Evolutionary conservation across 1,284 basidiomycete species (phyloP), one percentile per base, ranked within the genome.

Genomic region (Pyrrhoderma lamaoense): DNA sequence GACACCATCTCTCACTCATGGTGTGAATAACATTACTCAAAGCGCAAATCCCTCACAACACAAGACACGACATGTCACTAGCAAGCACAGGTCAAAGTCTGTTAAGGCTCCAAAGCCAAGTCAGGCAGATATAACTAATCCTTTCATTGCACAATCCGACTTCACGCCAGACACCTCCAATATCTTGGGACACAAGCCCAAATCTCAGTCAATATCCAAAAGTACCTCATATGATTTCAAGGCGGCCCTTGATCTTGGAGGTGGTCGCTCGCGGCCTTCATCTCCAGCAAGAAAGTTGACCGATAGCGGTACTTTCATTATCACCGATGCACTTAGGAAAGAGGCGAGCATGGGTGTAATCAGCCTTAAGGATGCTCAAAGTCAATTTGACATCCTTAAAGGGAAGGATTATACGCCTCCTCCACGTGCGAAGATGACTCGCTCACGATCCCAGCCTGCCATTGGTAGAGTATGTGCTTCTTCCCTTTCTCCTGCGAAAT

Each of bases 371-470:
- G 85, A 85, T 4, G 66, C 88, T 13, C 87, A 89, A 63, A 83
- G 80, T 56, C 73, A 83, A 55, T 67, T 89, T 19, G 80, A 89
- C 47, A 81, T 88, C 19, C 76, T 89, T 51, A 80, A 79, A 0
- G 7, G 27, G 27, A 70, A 73, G 37, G 79, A 80, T 58, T 77
- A 79, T 57, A 66, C 74, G 42, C 69, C 78, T 7, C 74, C 75
- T 9, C 67, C 75, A 16, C 80, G 77, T 57, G 62, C 70, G n/a
- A 78, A 85, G 57, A 61, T 77, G n/a, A 86, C 84, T 60, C 75
- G 86, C 2, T 85, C 83, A 0, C 77, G 76, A 44, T 87, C 85
- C 0, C 85, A 82, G 0, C 82, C 83, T 5, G 78, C 80, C 45
- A 68, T 72, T 34, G 38, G 45, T 13, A 54, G 47, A 31, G 73